Evolutionary conservation across 2,329 filamentous ascomycete genomes (phyloP), one percentile per base, ranked within the genome.

Genomic region (Septoria petroselini): DNA sequence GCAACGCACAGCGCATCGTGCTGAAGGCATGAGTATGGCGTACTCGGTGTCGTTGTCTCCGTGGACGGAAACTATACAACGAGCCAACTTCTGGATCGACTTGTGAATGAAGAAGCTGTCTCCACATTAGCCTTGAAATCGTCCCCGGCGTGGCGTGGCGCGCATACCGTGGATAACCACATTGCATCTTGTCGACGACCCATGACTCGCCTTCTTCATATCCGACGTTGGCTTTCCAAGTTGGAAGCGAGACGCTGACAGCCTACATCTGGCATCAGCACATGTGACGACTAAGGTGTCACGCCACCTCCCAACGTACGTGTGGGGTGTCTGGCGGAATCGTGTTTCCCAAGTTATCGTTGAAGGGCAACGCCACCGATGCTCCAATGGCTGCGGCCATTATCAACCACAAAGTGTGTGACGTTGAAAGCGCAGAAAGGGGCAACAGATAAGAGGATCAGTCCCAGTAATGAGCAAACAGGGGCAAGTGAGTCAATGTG

Each of bases 181-280:
- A 94, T 58, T 81, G 78, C 90, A 98, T 86, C 65, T 84, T 85
- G 55, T 78, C 80, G 14, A 93, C 58, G n/a, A 98, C 88, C 85
- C 88, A 93, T 49, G 84, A 75, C 66, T 94, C 80, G 42, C 90
- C 91, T 70, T 98, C 90, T 69, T 98, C 93, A 65, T 98, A 98
- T 33, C 83, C 91, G 31, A 98, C 77, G 63, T 95, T 97, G 58
- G 90, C 78, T 58, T 78, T 79, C 93, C 93, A 98, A 71, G 90
- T 94, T 31, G 93, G 93, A 19, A 98, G 75, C 12, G 93, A 97
- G 34, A 97, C 91, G 69, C 91, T 97, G 58, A 97, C 88, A 58
- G 91, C 93, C 91, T 96, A 58, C 19, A 17, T 4, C 40, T 15
- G 15, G 42, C 14, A 34, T 59, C 38, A 61, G 54, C 31, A 7